Base-by-base conservation (phyloP, 805 yeast species). In the Yamadazyma endophytica region DNA sequence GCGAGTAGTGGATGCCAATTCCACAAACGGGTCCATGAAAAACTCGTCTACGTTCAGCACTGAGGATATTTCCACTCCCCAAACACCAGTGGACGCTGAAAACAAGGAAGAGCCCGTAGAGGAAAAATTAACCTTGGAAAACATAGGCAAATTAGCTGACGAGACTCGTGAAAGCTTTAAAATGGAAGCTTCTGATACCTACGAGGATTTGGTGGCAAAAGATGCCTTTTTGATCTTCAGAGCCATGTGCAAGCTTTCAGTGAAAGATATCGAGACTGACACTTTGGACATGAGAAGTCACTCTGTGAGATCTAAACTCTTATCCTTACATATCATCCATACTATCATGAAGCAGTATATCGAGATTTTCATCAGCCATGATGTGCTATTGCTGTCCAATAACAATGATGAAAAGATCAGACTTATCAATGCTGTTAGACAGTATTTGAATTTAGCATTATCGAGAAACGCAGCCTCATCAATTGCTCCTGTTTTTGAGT, bases 401-500 rank as follows among this genome's bases (percentile, higher is more conserved):
- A 55, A 62, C 19, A 60, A 75, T 2, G 70, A 71, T 12, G 73
- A 68, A 21, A 74, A 72, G 32, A 73, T 82, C 0, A 61, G 81
- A 17, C 72, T 92, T 35, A 75, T 86, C 26, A 82, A 82, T 49
- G 86, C 96, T 0, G 73, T 87, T 17, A 77, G 89, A 52, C 94
- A 86, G 52, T 88, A 88, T 46, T 53, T 92, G 19, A 83, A 96
- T 49, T 68, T 86, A 26, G 73, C 89, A 2, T 68, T 92, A 31
- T 82, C 96, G 1, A 75, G 95, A 54, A 92, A 94, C 60, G 95
- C 97, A 0, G 90, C 97, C 0, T 85, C 95, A 9, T 82, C 92
- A 4, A 65, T 86, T 26, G 84, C 96, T 0, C 90, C 97, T 2
- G 92, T 92, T 6, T 92, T 84, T 56, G 97, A 90, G 51, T 75